Conservation (phyloP, 352 stramenopile species). For the Globisporangium radiosum region DNA sequence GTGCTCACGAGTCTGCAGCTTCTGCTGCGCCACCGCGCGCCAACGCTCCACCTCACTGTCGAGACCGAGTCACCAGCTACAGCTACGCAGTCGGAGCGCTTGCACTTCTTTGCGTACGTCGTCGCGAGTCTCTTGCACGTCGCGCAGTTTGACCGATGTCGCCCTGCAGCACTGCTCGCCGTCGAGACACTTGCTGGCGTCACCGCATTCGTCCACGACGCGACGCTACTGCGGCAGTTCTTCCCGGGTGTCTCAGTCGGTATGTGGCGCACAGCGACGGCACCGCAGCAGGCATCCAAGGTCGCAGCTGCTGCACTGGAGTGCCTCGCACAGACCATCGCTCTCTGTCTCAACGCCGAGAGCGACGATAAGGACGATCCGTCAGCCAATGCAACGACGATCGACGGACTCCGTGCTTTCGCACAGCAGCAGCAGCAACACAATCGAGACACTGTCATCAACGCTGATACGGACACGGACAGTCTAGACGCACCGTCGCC, state of each 20-base stretch:
- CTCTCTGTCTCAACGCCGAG: constrained; percentile 26
- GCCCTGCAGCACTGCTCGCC: constrained; percentile 26
- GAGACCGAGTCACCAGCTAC: constrained; percentile 10
- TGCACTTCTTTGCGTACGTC: constrained; percentile 68
- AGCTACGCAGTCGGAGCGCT: constrained; percentile 19
- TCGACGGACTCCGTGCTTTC: constrained; percentile 12
- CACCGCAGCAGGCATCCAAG: constrained; percentile 60
- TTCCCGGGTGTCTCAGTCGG: constrained; percentile 58
- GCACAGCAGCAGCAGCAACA: constrained; percentile 4
- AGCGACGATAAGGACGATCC: background rate
- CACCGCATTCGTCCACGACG: constrained; percentile 30
- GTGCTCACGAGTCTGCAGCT: constrained; percentile 38
- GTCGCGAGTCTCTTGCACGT: constrained; percentile 58
- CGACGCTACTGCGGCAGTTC: constrained; percentile 46
- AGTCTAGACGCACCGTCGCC: background rate
- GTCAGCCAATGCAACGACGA: constrained; percentile 1
- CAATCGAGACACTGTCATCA: background rate
- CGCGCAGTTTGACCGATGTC: constrained; percentile 40
- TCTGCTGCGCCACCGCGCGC: constrained; percentile 20
- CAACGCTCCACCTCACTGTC: constrained; percentile 3
- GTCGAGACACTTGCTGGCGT: constrained; percentile 36
- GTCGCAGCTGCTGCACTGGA: constrained; percentile 52
- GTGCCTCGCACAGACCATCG: constrained; percentile 34
- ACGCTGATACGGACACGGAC: background rate
- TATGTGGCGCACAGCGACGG: constrained; percentile 58